phyloP scores from a whole-genome alignment of 2,329 filamentous ascomycete species.

The Tolypocladium album region DNA sequence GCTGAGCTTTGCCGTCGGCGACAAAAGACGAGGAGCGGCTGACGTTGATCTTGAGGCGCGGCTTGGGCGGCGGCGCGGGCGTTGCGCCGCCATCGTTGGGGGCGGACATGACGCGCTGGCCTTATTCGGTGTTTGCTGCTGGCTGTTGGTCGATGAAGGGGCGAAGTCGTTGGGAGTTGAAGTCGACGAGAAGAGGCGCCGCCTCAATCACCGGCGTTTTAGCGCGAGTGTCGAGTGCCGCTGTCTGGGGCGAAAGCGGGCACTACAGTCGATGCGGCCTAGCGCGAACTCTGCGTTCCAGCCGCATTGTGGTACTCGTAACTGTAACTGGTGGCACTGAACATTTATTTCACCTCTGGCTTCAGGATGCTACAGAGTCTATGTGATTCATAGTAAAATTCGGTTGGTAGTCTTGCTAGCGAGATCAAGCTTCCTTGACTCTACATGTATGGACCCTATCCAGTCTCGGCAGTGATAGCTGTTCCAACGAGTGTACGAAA shows the following conservation, averaged over 20 bases:
- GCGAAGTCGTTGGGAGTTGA: neutral
- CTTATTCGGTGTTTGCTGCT: neutral
- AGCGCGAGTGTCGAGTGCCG: neutral
- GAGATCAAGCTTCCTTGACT: neutral
- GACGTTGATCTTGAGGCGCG: conserved; percentile 28
- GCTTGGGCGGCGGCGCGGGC: conserved; percentile 19
- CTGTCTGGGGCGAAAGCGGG: neutral
- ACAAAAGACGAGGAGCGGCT: conserved; percentile 24
- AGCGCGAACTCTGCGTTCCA: neutral
- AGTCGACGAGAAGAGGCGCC: neutral
- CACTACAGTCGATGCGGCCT: neutral
- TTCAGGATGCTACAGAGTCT: too few relatives aligned
- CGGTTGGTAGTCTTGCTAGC: neutral
- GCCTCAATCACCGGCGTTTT: neutral
- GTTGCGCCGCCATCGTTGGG: conserved; percentile 11
- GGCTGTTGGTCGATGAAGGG: neutral
- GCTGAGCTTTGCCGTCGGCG: conserved; percentile 10
- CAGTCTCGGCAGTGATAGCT: neutral
- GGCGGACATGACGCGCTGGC: conserved; percentile 16
- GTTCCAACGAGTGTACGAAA: neutral
- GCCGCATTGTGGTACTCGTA: too few relatives aligned
- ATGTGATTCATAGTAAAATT: too few relatives aligned
- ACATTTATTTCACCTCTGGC: too few relatives aligned
- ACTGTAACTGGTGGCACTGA: too few relatives aligned
- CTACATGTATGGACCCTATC: neutral